Evolutionary conservation across 768 basidiomycete genomes (phyloP), one percentile per base, ranked within the genome.

Genomic region (Hortiboletus campestris): DNA sequence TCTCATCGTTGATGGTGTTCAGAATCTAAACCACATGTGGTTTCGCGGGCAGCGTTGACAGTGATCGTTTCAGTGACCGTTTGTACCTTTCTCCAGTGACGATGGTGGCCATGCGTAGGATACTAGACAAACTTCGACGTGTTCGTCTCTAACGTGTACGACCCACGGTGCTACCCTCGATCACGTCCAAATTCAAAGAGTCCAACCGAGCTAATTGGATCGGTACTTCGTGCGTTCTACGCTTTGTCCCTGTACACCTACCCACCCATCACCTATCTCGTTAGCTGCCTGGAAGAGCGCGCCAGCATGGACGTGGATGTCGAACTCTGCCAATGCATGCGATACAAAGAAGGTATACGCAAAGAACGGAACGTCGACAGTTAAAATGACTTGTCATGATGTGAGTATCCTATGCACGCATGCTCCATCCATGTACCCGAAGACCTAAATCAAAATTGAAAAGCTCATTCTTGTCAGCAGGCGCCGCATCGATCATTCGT

Each of bases 141-240:
- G 11, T 20, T 46, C 17, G 16, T 17, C 34, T 28, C 54, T 66
- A 2, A 66, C 19, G 12, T 2, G 2, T 13, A 13, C 17, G 0
- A 46, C 45, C 31, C 17, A 17, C 19, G 61, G 55, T 57, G 13
- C 38, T 65, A 2, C 61, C 59, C 8, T 48, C 59, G 1, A 61
- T 66, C 42, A 60, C 62, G 19, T 72, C 62, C 12, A 57, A 67
- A 36, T 67, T 67, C 53, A 60, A 63, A 13, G 61, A 36, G 16
- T 67, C 65, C 16, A 68, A 67, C 40, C 63, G 63, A 55, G 63
- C 65, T 16, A 67, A 66, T 29, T 67, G 65, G 65, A 52, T 67
- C 11, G 66, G 65, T 22, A 68, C 65, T 6, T 53, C 65, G 66
- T 67, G 52, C 19, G 52, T 57, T 47, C n/a, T 11, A 28, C 12